These are phyloP conservation scores for Cyberlindnera maritima DNA, from an alignment of 805 yeast genomes.

Conservation along the genomic window DNA sequence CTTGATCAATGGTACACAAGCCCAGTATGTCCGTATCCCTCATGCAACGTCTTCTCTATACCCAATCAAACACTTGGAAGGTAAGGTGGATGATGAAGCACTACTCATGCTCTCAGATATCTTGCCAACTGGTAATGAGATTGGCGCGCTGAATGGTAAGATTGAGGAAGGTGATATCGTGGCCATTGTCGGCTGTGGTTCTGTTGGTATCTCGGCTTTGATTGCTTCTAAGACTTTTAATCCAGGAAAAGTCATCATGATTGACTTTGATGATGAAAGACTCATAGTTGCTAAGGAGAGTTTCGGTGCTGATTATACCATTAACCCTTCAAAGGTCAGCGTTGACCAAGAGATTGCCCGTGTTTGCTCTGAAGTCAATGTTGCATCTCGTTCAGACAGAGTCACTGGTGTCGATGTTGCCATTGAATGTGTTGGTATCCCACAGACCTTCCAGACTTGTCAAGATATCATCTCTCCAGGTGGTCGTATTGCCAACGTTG, in stretches of 20 bases:
- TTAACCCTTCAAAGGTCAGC: constrained; percentile 49
- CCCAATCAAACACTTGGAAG: constrained; percentile 30
- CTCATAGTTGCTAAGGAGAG: constrained; percentile 51
- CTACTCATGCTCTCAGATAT: constrained; percentile 62
- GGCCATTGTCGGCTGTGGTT: constrained; percentile 66
- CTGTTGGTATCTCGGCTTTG: constrained; percentile 64
- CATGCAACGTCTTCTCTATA: constrained; percentile 40
- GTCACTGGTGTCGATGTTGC: constrained; percentile 58
- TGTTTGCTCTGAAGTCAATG: constrained; percentile 26
- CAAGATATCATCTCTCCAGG: constrained; percentile 54
- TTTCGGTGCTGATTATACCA: constrained; percentile 57
- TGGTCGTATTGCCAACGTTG: constrained; percentile 65
- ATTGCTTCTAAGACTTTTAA: constrained; percentile 51
- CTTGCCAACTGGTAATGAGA: constrained; percentile 65
- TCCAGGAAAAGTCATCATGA: constrained; percentile 52
- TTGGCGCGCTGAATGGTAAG: constrained; percentile 55
- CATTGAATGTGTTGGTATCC: constrained; percentile 64
- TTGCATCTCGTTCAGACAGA: constrained; percentile 26
- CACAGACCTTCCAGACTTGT: constrained; percentile 57
- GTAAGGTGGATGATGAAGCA: constrained; percentile 43
- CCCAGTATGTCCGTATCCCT: constrained; percentile 57
- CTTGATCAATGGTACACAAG: constrained; percentile 66
- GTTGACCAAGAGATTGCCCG: constrained; percentile 36
- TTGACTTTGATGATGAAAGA: constrained; percentile 59
- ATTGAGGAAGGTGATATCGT: constrained; percentile 54